Percentiles rank a stretch among this genome's conserved stretches.
phyloP scores from a whole-genome alignment of 2,329 filamentous ascomycete species.

The Chaetomiaceae sp. region DNA sequence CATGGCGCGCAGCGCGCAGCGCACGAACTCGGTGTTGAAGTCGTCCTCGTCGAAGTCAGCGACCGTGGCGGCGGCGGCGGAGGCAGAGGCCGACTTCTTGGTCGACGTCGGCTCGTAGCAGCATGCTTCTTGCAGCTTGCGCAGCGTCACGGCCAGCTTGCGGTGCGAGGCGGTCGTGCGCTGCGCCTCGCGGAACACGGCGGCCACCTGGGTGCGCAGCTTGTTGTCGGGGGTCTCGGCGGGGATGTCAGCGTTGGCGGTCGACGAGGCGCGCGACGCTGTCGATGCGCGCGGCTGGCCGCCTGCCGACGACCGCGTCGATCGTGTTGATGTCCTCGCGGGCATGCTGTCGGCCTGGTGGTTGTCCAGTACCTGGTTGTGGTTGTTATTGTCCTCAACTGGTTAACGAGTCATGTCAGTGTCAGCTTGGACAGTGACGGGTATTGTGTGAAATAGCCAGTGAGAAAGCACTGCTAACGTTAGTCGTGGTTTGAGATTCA shows the following conservation, averaged over 20 bases:
- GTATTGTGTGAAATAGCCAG: neutral
- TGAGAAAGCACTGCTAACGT: too few relatives aligned
- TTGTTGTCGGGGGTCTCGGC: slow-evolving; percentile 65
- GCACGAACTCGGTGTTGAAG: slow-evolving; percentile 79
- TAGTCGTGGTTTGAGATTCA: too few relatives aligned
- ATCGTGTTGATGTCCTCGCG: slow-evolving; percentile 41
- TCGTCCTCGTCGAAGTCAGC: slow-evolving; percentile 75
- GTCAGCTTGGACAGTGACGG: neutral
- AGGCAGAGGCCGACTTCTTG: slow-evolving; percentile 42
- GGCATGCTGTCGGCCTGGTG: slow-evolving; percentile 39
- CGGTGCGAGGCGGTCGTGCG: slow-evolving; percentile 83
- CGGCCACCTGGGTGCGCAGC: slow-evolving; percentile 67
- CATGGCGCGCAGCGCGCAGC: slow-evolving; percentile 77
- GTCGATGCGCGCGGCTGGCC: slow-evolving; percentile 35
- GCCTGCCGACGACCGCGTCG: slow-evolving; percentile 34
- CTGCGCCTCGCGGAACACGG: slow-evolving; percentile 75
- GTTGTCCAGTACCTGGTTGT: neutral
- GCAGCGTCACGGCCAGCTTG: slow-evolving; percentile 78
- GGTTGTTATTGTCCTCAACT: neutral
- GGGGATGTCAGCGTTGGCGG: slow-evolving; percentile 47
- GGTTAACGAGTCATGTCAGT: neutral
- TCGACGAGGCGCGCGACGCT: slow-evolving; percentile 42
- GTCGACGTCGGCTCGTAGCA: slow-evolving; percentile 54
- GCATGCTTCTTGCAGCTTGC: slow-evolving; percentile 86
- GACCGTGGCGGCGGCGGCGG: slow-evolving; percentile 49